These are phyloP conservation scores for Stereum hirsutum DNA, from an alignment of 1,284 basidiomycete species.

Conservation along the genomic window DNA sequence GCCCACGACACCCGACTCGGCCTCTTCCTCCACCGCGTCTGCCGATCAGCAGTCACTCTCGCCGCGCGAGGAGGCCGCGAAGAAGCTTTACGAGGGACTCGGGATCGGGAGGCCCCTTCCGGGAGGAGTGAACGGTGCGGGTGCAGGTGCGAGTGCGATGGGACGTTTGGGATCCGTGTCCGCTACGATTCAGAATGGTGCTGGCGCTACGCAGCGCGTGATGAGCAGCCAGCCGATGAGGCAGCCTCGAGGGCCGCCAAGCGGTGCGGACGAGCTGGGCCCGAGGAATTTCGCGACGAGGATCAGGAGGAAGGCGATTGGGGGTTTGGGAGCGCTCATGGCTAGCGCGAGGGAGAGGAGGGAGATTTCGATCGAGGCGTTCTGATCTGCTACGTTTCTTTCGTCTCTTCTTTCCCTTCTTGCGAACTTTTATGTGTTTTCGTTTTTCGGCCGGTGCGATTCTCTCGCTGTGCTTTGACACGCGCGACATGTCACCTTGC, in stretches of 20 bases:
- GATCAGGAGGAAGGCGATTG: constrained; percentile 72
- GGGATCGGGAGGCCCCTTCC: constrained; percentile 61
- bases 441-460: no score
- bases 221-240: constrained; percentile 64
- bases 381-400: constrained; percentile 27
- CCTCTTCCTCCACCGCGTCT: constrained; percentile 42
- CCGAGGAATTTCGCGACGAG: constrained; percentile 84
- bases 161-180: no score
- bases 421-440: no score
- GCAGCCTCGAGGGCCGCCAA: constrained; percentile 82
- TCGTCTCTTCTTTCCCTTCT: neutral
- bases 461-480: no score
- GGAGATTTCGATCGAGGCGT: constrained; percentile 44
- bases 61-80: constrained; percentile 70
- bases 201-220: constrained; percentile 36
- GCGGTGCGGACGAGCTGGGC: constrained; percentile 78
- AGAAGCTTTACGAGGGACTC: constrained; percentile 78
- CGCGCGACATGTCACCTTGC: no score
- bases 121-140: constrained; percentile 12
- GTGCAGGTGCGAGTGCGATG: no score
- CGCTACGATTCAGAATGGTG: no score
- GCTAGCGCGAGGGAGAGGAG: constrained; percentile 67
- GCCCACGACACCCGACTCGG: constrained; percentile 67
- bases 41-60: no score
- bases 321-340: constrained; percentile 64